Evolutionary conservation across 1,284 basidiomycete species (phyloP), one percentile per base, ranked within the genome.

Genomic region (Marasmius fiardii): DNA sequence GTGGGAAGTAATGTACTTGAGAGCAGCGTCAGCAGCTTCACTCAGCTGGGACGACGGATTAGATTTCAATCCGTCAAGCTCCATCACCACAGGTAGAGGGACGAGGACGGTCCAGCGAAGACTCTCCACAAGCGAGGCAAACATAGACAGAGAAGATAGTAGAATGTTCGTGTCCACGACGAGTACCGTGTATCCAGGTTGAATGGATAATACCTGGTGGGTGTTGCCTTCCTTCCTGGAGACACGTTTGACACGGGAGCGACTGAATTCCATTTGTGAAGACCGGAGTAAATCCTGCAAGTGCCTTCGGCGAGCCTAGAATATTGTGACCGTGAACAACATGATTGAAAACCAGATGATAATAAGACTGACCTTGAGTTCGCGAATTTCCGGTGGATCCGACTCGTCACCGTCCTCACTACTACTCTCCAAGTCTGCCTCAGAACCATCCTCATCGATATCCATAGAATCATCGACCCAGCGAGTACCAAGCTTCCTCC

Each of bases 111-210:
- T 97, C 94, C 94, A 99, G 43, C 77, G 77, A 28, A 85, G 74
- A 59, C 85, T 86, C 68, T 96, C 90, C 57, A 98, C 79, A 56
- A 98, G 77, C 11, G 86, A 80, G 2, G 82, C 71, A 59, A 98
- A 80, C 58, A 89, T 76, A 0, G 83, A 71, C 4, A 96, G 75
- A 0, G 90, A 90, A 0, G 91, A 90, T 4, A 98, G 80, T 0
- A 98, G 74, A 57, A 98, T 90, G 73, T 98, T 98, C 50, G 95
- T 98, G 72, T 98, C 95, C 64, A 98, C 78, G 5, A 99, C 87
- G 52, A 99, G 85, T 39, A 90, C 80, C 1, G 93, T 94, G 70
- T 95, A 97, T 1, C 95, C 95, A 0, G 93, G 82, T 5, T 92
- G 74, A 56, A 93, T 80, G 39, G 78, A 74, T n/a, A 91, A 66